Base-by-base conservation (phyloP, 225 moss, liverwort and hornwort genomes). In the Bryum argenteum region DNA sequence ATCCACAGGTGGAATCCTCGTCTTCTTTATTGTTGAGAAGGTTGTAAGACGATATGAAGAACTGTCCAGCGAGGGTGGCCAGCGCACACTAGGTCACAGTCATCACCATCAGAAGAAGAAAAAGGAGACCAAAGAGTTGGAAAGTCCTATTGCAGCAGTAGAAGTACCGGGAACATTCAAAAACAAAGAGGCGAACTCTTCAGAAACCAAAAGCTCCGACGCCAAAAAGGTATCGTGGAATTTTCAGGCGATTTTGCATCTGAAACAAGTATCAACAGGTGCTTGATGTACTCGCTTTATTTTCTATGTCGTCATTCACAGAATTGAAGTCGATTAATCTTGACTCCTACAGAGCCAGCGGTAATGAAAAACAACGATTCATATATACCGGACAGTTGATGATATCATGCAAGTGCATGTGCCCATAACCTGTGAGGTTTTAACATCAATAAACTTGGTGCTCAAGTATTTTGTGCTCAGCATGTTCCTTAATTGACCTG, bases 1-100 rank as follows among this genome's bases (percentile, higher is more conserved):
- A 75, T 39, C 63, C 51, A 51, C 14, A 78, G 93, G 89, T 67
- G 94, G 91, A 63, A 95, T 95, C 28, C 69, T 95, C 54, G 66
- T 95, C 56, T 95, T 92, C 50, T 95, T 89, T 45, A 54, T 90
- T 50, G 82, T 95, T 72, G 94, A 95, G 78, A 95, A 92, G 82
- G 82, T 95, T 65, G 87, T 95, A 53, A 85, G 94, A 75, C 73
- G 82, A 54, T 81, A 82, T 26, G 92, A 95, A 81, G 85, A 89
- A 70, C 41, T 85, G 20, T 84, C 89, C 24, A 78, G 61, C 47
- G 56, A 58, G 42, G 62, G 82, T 12, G 73, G 73, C 19, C 73
- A 69, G 68, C 73, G 57, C 28, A 43, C 48, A 60, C 54, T 72
- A 3, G 79, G 80, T 20, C 95, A 89, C 71, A 14, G 81, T 37